Conservation (phyloP, 139 green algal species). For the Diplosphaera chodatii region DNA sequence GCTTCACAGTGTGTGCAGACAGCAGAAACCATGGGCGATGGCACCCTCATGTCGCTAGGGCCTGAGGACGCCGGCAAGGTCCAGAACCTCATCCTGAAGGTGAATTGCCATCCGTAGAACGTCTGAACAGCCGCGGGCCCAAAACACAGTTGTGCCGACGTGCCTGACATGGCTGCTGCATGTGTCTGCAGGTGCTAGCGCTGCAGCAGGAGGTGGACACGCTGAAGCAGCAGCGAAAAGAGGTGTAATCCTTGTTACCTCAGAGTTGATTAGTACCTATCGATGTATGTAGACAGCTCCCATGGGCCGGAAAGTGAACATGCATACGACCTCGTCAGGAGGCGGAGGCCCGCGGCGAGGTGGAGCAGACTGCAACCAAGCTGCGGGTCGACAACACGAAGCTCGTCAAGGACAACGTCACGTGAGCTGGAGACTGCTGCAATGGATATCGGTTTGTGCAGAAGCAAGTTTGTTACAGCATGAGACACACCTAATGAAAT, state of each 20-base stretch:
- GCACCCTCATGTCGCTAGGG: not conserved
- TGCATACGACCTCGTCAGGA: not conserved
- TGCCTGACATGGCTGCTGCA: not conserved
- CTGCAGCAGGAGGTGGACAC: not conserved
- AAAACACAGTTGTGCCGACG: no score
- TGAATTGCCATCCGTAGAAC: no score
- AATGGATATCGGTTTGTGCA: not conserved
- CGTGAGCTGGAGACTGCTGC: not conserved
- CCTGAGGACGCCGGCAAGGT: not conserved
- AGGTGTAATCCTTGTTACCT: not conserved
- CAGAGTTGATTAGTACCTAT: no score
- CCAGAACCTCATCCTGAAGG: not conserved
- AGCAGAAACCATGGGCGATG: not conserved
- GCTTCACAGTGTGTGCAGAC: not conserved
- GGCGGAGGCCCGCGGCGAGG: no score
- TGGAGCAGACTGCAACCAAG: not conserved
- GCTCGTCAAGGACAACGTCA: not conserved
- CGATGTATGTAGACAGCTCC: no score
- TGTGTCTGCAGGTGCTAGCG: not conserved
- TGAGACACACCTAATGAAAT: no score
- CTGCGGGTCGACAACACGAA: not conserved
- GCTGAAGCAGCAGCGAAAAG: not conserved
- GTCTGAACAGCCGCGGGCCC: no score
- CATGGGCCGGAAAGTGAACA: no score
- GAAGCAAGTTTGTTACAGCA: no score